These are phyloP conservation scores for Suillus bovinus DNA, from an alignment of 768 basidiomycete genomes.

Conservation along the genomic window DNA sequence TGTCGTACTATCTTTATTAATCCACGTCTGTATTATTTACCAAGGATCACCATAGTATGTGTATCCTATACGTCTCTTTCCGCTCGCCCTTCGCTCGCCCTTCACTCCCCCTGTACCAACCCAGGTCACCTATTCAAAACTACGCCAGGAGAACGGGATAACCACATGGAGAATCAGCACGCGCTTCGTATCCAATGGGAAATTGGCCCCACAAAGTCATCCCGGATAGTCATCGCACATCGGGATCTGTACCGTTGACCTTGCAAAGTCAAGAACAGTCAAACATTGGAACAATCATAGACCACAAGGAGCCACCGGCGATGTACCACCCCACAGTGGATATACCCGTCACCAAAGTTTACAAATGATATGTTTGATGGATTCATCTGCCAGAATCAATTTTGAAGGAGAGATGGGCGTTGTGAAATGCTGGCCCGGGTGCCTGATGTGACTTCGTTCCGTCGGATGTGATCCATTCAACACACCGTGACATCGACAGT, in stretches of 20 bases:
- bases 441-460: neutral
- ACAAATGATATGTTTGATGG: neutral
- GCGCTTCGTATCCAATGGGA: neutral
- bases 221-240: neutral
- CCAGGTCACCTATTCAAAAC: neutral
- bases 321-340: neutral
- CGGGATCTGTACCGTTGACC: neutral
- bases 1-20: constrained; percentile 9
- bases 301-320: neutral
- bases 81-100: neutral
- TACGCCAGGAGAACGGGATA: neutral
- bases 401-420: neutral
- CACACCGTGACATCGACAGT: no score
- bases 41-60: neutral
- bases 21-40: constrained; percentile 4
- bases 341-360: neutral
- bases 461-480: neutral
- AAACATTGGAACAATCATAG: neutral
- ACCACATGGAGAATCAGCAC: neutral
- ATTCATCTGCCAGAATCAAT: neutral
- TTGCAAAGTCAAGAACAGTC: neutral
- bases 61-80: neutral
- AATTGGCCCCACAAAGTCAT: neutral
- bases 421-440: neutral
- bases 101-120: neutral